These are phyloP conservation scores for Agrostemma githago DNA, from an alignment of 148 eudicot genomes.

Conservation along the genomic window DNA sequence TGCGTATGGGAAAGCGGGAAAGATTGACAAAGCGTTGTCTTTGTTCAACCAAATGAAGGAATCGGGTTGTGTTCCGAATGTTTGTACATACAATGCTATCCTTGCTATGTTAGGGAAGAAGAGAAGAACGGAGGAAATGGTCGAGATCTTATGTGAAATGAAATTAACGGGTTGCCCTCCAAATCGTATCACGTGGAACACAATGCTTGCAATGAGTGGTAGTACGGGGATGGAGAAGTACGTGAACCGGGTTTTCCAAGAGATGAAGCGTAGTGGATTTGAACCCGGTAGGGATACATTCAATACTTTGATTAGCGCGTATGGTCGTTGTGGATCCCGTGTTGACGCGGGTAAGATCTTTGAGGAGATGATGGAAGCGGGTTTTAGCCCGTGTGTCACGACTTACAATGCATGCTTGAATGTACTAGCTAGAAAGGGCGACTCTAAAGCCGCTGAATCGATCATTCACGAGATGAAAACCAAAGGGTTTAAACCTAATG, in stretches of 20 bases:
- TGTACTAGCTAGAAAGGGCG: slow-evolving; percentile 74
- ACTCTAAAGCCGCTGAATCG: slow-evolving; percentile 68
- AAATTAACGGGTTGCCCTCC: slow-evolving; percentile 71
- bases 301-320: slow-evolving; percentile 77
- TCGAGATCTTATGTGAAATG: slow-evolving; percentile 66
- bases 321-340: slow-evolving; percentile 74
- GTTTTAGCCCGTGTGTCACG: slow-evolving; percentile 67
- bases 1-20: slow-evolving; percentile 83
- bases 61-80: slow-evolving; percentile 81
- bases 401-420: slow-evolving; percentile 85
- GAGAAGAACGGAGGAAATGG: slow-evolving; percentile 64
- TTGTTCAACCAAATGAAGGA: slow-evolving; percentile 66
- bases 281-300: slow-evolving; percentile 90
- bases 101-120: slow-evolving; percentile 82
- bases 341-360: slow-evolving; percentile 60
- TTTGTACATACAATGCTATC: slow-evolving; percentile 75
- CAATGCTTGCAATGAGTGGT: slow-evolving; percentile 79
- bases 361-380: slow-evolving; percentile 74
- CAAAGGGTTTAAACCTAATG: slow-evolving; percentile 81
- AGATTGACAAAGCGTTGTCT: slow-evolving; percentile 65
- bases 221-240: slow-evolving; percentile 60
- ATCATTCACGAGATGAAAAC: slow-evolving; percentile 64
- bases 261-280: slow-evolving; percentile 89
- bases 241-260: slow-evolving; percentile 64
- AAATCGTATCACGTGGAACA: slow-evolving; percentile 84